phyloP scores from a whole-genome alignment of 805 yeast species.

The Nakazawaea ishiwadae region DNA sequence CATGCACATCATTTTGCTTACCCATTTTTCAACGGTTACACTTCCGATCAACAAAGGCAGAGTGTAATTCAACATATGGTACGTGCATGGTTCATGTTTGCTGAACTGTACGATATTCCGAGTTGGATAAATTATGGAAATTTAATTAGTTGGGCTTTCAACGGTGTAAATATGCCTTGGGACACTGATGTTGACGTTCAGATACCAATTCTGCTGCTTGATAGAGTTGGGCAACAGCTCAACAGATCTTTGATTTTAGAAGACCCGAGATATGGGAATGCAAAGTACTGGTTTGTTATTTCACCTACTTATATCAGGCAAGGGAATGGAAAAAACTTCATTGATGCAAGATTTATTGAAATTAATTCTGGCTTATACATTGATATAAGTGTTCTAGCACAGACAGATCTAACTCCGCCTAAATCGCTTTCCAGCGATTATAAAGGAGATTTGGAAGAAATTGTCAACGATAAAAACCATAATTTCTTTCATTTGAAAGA shows the following conservation, averaged over 20 bases:
- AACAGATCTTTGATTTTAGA: conserved; percentile 42
- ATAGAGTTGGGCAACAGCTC: conserved; percentile 29
- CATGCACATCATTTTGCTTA: conserved; percentile 21
- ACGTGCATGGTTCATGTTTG: conserved; percentile 42
- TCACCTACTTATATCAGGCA: conserved; percentile 17
- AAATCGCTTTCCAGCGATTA: conserved; percentile 8
- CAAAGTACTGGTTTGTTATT: conserved; percentile 24
- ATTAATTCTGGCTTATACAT: conserved; percentile 36
- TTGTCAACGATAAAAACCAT: conserved; percentile 23
- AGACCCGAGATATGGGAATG: conserved; percentile 22
- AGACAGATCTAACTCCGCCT: conserved; percentile 11
- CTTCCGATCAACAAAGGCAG: conserved; percentile 32
- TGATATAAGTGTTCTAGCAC: conserved; percentile 31
- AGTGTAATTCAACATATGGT: conserved; percentile 37
- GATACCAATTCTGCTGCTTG: conserved; percentile 34
- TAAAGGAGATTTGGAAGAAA: conserved; percentile 1
- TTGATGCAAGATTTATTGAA: conserved; percentile 34
- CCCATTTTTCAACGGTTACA: conserved; percentile 33
- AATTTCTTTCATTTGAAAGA: conserved; percentile 27
- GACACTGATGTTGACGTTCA: conserved; percentile 37
- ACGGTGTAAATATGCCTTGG: conserved; percentile 39
- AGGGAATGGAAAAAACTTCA: conserved; percentile 17
- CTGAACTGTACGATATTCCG: conserved; percentile 30
- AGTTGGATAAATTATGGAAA: conserved; percentile 22
- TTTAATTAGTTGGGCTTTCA: conserved; percentile 27